Percentiles rank a stretch among this genome's conserved stretches.
Evolutionary conservation across 2,329 filamentous ascomycete genomes (phyloP).

Genomic region (Chrysosporium queenslandicum): DNA sequence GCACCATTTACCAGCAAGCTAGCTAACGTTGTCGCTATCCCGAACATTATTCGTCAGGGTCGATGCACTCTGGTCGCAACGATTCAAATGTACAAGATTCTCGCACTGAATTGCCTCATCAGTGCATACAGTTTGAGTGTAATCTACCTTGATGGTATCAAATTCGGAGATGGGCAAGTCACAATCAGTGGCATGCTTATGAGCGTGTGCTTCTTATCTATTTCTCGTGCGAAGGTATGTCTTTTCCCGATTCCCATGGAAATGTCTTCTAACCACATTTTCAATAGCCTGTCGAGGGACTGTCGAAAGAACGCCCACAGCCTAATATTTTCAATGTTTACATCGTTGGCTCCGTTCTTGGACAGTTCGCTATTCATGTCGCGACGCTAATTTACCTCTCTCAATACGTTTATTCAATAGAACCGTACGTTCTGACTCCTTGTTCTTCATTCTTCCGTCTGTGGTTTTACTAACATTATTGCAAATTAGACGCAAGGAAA

Average conservation of each 20-base stretch:
- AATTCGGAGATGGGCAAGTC: constrained; percentile 96
- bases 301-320: constrained; percentile 94
- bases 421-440: constrained; percentile 54
- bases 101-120: constrained; percentile 94
- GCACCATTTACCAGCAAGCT: constrained; percentile 97
- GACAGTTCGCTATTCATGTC: constrained; percentile 94
- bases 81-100: constrained; percentile 99
- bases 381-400: constrained; percentile 89
- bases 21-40: constrained; percentile 90
- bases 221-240: constrained; percentile 77
- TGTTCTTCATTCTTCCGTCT: too few relatives aligned
- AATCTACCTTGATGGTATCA: constrained; percentile 94
- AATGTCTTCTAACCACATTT: constrained; percentile 8
- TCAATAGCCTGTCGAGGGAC: constrained; percentile 66
- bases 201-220: constrained; percentile 98
- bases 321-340: constrained; percentile 99
- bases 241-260: constrained; percentile 4
- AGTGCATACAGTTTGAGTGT: constrained; percentile 95
- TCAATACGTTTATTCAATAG: constrained; percentile 71
- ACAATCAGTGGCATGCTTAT: constrained; percentile 99
- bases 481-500: constrained; percentile 40
- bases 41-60: constrained; percentile 96
- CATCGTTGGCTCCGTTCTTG: constrained; percentile 94
- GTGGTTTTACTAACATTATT: constrained; percentile 1
- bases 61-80: constrained; percentile 95